These are phyloP conservation scores for Panicum miliaceum DNA, from an alignment of 176 grass and related monocot genomes.

Conservation along the genomic window DNA sequence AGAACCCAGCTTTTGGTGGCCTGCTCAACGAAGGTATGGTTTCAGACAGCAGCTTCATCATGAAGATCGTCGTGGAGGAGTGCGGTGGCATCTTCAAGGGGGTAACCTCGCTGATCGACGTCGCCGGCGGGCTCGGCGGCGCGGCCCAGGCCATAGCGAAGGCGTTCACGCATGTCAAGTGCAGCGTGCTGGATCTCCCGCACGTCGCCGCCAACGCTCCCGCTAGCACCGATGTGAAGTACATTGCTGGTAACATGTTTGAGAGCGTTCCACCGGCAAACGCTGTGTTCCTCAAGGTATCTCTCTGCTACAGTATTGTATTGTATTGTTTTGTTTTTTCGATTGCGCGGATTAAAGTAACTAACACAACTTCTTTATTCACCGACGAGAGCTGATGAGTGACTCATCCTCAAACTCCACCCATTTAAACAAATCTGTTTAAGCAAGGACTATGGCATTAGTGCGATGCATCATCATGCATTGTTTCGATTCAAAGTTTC, in stretches of 20 bases:
- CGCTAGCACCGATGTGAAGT: constrained; percentile 25
- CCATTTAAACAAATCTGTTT: too few species aligned
- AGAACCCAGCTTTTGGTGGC: too few species aligned
- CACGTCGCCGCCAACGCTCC: constrained; percentile 41
- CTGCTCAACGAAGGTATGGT: too few species aligned
- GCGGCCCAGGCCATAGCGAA: constrained; percentile 34
- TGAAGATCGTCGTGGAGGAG: constrained; percentile 16
- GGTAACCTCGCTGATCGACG: constrained; percentile 46
- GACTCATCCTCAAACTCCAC: too few species aligned
- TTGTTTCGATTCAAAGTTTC: too few species aligned
- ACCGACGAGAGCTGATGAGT: too few species aligned
- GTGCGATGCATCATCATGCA: too few species aligned
- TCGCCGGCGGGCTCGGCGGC: constrained; percentile 42
- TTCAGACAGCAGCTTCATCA: constrained; percentile 32
- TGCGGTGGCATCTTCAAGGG: constrained; percentile 30
- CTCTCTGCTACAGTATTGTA: too few species aligned
- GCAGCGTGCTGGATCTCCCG: constrained; percentile 56
- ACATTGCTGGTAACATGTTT: constrained; percentile 58
- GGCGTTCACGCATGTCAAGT: constrained; percentile 50
- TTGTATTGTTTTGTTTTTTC: too few species aligned
- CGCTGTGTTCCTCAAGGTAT: constrained; percentile 57
- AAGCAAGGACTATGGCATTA: too few species aligned
- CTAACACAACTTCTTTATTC: too few species aligned
- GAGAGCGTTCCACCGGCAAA: constrained; percentile 48
- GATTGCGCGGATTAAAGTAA: too few species aligned